Evolutionary conservation across 2,329 filamentous ascomycete genomes (phyloP).

Genomic region (Zymoseptoria tritici): DNA sequence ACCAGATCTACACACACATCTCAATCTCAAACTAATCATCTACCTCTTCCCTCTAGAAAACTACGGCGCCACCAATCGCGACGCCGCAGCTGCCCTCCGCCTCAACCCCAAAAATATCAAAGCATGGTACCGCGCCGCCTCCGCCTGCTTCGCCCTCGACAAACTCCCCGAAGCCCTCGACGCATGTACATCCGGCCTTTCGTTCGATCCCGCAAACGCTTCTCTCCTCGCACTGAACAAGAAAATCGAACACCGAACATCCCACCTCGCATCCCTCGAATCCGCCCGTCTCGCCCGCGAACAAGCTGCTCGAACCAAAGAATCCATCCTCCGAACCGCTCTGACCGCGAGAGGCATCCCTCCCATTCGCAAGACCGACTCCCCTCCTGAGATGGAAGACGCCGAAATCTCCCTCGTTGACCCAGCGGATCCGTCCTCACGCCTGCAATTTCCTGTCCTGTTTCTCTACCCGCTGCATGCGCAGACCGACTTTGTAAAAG

Average conservation of each 20-base stretch:
- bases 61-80: slow-evolving; percentile 75
- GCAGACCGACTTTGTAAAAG: slow-evolving; percentile 86
- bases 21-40: background rate
- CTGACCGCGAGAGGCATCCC: slow-evolving; percentile 65
- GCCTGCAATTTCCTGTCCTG: slow-evolving; percentile 68
- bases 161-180: slow-evolving; percentile 75
- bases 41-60: slow-evolving; percentile 51
- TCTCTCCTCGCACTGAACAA: slow-evolving; percentile 55
- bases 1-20: background rate
- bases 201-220: slow-evolving; percentile 62
- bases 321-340: slow-evolving; percentile 42
- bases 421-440: slow-evolving; percentile 63
- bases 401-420: slow-evolving; percentile 64
- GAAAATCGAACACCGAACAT: slow-evolving; percentile 56
- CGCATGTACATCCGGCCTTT: slow-evolving; percentile 65
- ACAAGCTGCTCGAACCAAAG: slow-evolving; percentile 50
- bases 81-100: slow-evolving; percentile 71
- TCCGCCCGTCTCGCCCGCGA: slow-evolving; percentile 50
- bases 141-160: slow-evolving; percentile 70
- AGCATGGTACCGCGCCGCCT: slow-evolving; percentile 78
- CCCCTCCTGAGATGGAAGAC: slow-evolving; percentile 83
- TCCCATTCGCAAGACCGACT: slow-evolving; percentile 53
- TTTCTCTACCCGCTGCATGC: slow-evolving; percentile 76
- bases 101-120: slow-evolving; percentile 79
- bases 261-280: slow-evolving; percentile 49